Evolutionary conservation across 2,329 filamentous ascomycete species (phyloP), one percentile per base, ranked within the genome.

Genomic region (Sarocladium strictum): DNA sequence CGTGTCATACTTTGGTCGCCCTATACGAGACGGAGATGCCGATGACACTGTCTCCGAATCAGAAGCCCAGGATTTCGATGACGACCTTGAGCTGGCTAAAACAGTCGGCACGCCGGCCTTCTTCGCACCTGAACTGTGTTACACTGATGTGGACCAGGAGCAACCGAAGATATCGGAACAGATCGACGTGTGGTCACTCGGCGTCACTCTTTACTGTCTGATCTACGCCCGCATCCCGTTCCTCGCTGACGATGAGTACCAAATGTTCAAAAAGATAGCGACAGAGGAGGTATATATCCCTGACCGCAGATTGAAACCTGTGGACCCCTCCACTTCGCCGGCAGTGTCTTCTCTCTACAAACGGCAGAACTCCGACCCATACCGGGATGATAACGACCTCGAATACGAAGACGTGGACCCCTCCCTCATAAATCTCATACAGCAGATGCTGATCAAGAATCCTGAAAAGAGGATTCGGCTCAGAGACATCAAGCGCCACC

Each of bases 41-140:
- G 86, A 90, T 56, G 87, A 91, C 55, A 85, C 73, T 57, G 85
- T 76, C 17, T 87, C 87, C 3, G 89, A 95, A 66, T 89, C 86
- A 1, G 92, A 97, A 67, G 88, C 89, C 11, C 85, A 84, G 38
- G 90, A 96, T 64, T 84, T 96, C 56, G 92, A 97, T 62, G 90
- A 97, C 66, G 92, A 96, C 58, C 84, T 96, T 57, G 94, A 97
- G 67, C 77, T 99, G n/a, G 93, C 94, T 57, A 97, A 97, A 76
- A 97, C 94, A 1, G 94, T 97, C 5, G 94, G 94, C 53, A 99
- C 94, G 0, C 94, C 94, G 5, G 94, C 93, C 1, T 99, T 99
- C 72, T 99, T 97, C 66, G 94, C 94, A 1, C 94, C 94, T 3
- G 94, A 99, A 69, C 79, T 99, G 35, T 99, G 94, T 72, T 94